A percentile compares a stretch with the other conserved stretches of the same genome.
These are phyloP conservation scores for Rhizopogon rudus DNA, from an alignment of 768 basidiomycete genomes.

Conservation along the genomic window DNA sequence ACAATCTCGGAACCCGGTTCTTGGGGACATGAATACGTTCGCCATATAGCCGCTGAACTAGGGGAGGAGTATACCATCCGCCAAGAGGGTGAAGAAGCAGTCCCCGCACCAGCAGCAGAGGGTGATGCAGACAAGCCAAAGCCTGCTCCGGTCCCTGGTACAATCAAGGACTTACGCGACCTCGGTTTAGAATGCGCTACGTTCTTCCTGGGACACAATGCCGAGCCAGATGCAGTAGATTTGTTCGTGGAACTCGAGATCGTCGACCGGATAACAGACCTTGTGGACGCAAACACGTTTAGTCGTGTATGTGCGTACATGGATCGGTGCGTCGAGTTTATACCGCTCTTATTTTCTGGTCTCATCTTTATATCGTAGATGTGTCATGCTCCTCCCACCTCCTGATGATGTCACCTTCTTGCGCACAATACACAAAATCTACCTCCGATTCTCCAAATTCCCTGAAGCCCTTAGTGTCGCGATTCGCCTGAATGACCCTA, in stretches of 20 bases:
- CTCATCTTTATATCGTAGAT: constrained; percentile 36
- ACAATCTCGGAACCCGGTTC: constrained; percentile 84
- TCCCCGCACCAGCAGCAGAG: constrained; percentile 13
- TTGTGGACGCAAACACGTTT: constrained; percentile 87
- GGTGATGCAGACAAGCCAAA: constrained; percentile 27
- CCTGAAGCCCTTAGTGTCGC: constrained; percentile 88
- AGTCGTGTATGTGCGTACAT: constrained; percentile 92
- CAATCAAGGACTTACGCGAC: constrained; percentile 67
- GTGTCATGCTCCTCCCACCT: constrained; percentile 85
- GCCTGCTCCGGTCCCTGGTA: constrained; percentile 37
- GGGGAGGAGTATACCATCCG: constrained; percentile 85
- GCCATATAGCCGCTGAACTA: constrained; percentile 93
- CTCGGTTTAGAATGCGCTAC: constrained; percentile 82
- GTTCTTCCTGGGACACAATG: constrained; percentile 91
- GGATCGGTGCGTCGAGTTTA: constrained; percentile 58
- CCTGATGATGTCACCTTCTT: constrained; percentile 92
- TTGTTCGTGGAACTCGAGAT: constrained; percentile 91
- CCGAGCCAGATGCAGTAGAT: constrained; percentile 98
- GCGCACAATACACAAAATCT: constrained; percentile 82
- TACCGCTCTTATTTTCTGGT: constrained; percentile 1
- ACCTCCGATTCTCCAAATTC: constrained; percentile 80
- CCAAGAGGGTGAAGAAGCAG: constrained; percentile 45
- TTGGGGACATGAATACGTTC: constrained; percentile 99
- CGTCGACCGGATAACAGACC: constrained; percentile 65
- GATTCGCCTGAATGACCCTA: constrained; percentile 76